Base-by-base conservation (phyloP, 139 green algal species). In the Diplosphaera chodatii region DNA sequence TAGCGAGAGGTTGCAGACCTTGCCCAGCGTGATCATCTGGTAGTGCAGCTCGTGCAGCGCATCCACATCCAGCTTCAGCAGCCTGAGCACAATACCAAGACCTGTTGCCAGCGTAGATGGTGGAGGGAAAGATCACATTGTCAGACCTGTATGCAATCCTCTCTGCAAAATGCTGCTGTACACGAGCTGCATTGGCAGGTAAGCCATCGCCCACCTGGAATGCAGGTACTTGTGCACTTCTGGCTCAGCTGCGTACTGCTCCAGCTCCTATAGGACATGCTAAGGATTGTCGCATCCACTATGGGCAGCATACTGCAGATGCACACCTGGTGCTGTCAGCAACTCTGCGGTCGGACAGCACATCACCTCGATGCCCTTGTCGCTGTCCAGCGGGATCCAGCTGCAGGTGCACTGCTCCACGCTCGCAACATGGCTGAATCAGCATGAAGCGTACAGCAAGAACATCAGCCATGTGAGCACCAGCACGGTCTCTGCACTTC, bases 11-110 rank as follows among this genome's bases (percentile, higher is more conserved):
- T n/a, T n/a, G n/a, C n/a, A n/a, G 63, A 91, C 86, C 84, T 95
- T 96, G 28, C 90, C 90, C 40, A 97, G 85, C 0, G 91, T 96
- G 72, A 97, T 97, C 83, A 94, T 91, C 32, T 89, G 84, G 81
- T 96, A 96, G 83, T 97, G 91, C 64, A 97, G 85, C 87, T 97
- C 91, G 75, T 96, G 96, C n/a, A 96, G 80, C 2, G 78, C 85
- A 34, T 77, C 70, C 30, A 82, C 63, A 33, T 88, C 80, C 71
- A 90, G 88, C 3, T 78, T 67, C 66, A 84, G 83, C 56, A 91
- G 71, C 33, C 86, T 81, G 76, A 29, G 41, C 6, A 23, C 65
- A 67, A 20, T 16, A 25, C 10, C 8, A 59, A 23, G 25, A 25
- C 48, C 48, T 10, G 16, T 59, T 18, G 37, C 10, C 37, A n/a